Evolutionary conservation across 2,329 filamentous ascomycete species (phyloP), one percentile per base, ranked within the genome.

Genomic region (Dichotomopilus funicola): DNA sequence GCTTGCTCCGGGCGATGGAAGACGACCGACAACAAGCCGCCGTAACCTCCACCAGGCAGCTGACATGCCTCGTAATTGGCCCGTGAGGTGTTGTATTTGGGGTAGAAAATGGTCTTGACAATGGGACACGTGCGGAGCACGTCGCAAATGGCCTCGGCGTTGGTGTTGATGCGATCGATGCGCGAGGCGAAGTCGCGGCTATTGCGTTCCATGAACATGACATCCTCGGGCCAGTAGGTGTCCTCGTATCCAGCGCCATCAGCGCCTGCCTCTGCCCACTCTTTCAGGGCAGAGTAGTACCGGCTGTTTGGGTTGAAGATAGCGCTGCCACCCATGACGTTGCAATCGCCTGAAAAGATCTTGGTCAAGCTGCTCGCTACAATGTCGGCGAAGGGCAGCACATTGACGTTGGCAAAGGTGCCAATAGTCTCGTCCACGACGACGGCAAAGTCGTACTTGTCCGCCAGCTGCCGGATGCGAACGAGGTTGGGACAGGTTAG

Each of bases 351-450:
- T 54, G 90, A 95, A 73, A 99, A 99, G 53, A 97, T 87, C 71
- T 99, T 99, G 49, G 94, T 97, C 57, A 99, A 77, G 68, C 89
- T 95, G 75, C 89, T 96, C 55, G 96, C 92, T 5, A 97, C 89
- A 12, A 97, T 79, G 71, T 99, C 94, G 57, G 90, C 89, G 67
- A 86, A 88, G 2, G 87, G 89, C 5, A 99, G 79, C 4, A 99
- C 89, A 68, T 97, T 90, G 64, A 96, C 86, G 68, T 99, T 99
- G 67, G 95, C 85, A 68, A 96, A 96, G 55, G 94, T 99, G 63
- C 92, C 92, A 58, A 99, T 89, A 0, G 94, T 97, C 72, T 99
- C 94, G 71, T 99, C 94, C 2, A 99, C 82, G 2, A 97, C 88
- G 10, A 97, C 85, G 27, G 85, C 87, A 68, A 99, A 97, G 66